Conservation (phyloP, 306 rosid species). For the Cicer bijugum region DNA sequence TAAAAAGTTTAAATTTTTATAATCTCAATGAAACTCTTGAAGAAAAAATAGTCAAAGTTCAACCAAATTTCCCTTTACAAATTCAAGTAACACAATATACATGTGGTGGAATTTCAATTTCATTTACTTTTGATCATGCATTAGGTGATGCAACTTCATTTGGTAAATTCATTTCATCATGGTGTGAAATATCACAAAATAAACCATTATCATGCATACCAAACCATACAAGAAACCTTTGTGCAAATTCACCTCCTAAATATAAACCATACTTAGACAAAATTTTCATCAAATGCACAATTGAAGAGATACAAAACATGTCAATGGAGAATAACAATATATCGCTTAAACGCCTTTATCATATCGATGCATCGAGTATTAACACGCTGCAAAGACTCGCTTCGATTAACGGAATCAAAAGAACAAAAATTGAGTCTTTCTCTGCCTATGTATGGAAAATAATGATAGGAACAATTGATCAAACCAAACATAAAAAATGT, state of each 20-base stretch:
- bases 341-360: slow-evolving; percentile 67
- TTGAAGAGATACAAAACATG: slow-evolving; percentile 74
- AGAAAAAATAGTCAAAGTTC: slow-evolving; percentile 58
- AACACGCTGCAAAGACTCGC: slow-evolving; percentile 65
- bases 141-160: slow-evolving; percentile 83
- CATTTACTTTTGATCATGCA: slow-evolving; percentile 91
- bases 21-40: slow-evolving; percentile 62
- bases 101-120: slow-evolving; percentile 73
- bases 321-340: slow-evolving; percentile 43
- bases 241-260: slow-evolving; percentile 66
- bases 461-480: slow-evolving; percentile 57
- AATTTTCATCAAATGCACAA: slow-evolving; percentile 67
- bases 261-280: slow-evolving; percentile 71
- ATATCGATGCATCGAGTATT: slow-evolving; percentile 58
- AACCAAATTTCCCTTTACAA: slow-evolving; percentile 61
- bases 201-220: slow-evolving; percentile 63
- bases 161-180: slow-evolving; percentile 69
- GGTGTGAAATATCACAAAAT: slow-evolving; percentile 67
- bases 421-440: slow-evolving; percentile 85
- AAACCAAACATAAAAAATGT: slow-evolving; percentile 50
- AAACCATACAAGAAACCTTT: slow-evolving; percentile 60
- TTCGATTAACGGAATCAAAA: slow-evolving; percentile 50
- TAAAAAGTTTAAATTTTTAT: slow-evolving; percentile 59
- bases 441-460: slow-evolving; percentile 81
- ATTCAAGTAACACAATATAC: slow-evolving; percentile 69